Evolutionary conservation across 495 filamentous ascomycete species (phyloP), one percentile per base, ranked within the genome.

Genomic region (Penicillium samsonianum): DNA sequence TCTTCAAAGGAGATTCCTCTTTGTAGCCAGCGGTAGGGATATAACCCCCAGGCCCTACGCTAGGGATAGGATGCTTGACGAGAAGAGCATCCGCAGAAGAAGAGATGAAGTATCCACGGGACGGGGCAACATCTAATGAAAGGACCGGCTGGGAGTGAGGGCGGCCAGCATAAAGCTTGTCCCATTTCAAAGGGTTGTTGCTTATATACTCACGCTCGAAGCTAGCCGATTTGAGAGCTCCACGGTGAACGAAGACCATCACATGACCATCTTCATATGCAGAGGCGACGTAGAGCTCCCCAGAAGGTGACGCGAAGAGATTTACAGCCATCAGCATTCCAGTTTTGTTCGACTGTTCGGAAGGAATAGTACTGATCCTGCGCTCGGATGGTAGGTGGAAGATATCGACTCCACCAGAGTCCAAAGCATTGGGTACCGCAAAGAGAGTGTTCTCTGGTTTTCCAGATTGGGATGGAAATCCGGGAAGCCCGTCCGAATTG

Each of bases 301-400:
- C 65, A 0, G 66, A 49, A 5, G 67, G 17, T 3, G 65, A 62
- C 0, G 68, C 55, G 57, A 88, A 81, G 9, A 96, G 67, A 4
- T 79, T 75, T 12, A 96, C 73, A 22, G 88, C 85, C 94, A 98
- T 97, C 25, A 93, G 84, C 92, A 97, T 98, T 26, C 94, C 89
- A 17, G 87, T 87, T 47, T 90, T 83, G 23, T 81, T 75, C 14
- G 72, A 55, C 37, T 74, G 70, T 31, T 82, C 78, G 4, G 80
- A 82, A 0, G 82, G 72, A 17, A 95, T 80, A 1, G 89, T 89
- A 58, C 86, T 80, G 16, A 86, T 73, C 8, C 91, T 84, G 42
- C 71, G 76, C 61, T 89, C 87, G 11, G 80, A 81, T 12, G 94
- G 93, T 8, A 98, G 80, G 55, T 90, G 85, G 73, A 91, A 94